A percentile compares a stretch with the other conserved stretches of the same genome.
These are phyloP conservation scores for Suillus clintonianus DNA, from an alignment of 768 basidiomycete species.

Conservation along the genomic window DNA sequence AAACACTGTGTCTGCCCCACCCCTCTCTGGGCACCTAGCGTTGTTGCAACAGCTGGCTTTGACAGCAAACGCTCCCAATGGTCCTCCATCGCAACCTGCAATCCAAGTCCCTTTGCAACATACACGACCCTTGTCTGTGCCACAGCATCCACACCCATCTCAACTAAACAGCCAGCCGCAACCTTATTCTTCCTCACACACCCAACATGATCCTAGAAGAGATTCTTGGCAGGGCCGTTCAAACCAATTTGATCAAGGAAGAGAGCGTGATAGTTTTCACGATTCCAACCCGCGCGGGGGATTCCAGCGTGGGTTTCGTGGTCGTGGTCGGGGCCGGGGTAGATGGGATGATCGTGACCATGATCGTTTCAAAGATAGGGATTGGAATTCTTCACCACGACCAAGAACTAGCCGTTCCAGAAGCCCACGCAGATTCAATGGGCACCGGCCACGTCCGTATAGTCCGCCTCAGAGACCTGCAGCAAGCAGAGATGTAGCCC, in stretches of 20 bases:
- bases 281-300: constrained; percentile 51
- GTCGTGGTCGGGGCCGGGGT: constrained; percentile 60
- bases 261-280: constrained; percentile 48
- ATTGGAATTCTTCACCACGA: constrained; percentile 38
- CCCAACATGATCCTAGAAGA: constrained; percentile 37
- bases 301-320: constrained; percentile 54
- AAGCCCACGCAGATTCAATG: constrained; percentile 66
- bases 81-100: constrained; percentile 20
- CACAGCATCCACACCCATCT: constrained; percentile 25
- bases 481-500: constrained; percentile 28
- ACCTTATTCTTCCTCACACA: constrained; percentile 3
- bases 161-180: constrained; percentile 2
- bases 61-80: constrained; percentile 48
- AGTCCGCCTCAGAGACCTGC: constrained; percentile 60
- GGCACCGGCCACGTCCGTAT: constrained; percentile 53
- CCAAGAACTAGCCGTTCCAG: constrained; percentile 67
- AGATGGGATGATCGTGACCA: constrained; percentile 60
- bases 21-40: constrained; percentile 57
- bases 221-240: constrained; percentile 39
- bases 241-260: constrained; percentile 43
- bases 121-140: constrained; percentile 16
- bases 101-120: background rate
- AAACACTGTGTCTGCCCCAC: constrained; percentile 47
- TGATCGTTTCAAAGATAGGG: constrained; percentile 44
- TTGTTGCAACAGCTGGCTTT: constrained; percentile 78